Conservation (phyloP, 331 rosid genomes). For the Rosa hybrid region DNA sequence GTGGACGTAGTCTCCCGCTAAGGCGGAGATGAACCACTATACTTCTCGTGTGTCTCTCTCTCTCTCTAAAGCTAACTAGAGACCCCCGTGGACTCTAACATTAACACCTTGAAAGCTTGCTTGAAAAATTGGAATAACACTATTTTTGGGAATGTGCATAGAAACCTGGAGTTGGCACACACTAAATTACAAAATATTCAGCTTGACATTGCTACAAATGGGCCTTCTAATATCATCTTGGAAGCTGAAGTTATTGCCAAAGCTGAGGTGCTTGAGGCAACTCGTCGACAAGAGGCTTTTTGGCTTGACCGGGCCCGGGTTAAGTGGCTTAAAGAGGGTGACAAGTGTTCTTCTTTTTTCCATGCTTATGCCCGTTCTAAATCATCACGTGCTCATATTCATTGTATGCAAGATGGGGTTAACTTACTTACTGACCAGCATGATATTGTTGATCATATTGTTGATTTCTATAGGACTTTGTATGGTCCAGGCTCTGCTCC, state of each 20-base stretch:
- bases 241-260: background rate
- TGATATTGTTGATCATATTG: background rate
- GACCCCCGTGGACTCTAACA: too few relatives aligned
- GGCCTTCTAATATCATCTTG: background rate
- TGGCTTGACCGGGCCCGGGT: background rate
- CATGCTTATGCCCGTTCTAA: background rate
- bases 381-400: background rate
- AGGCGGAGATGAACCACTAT: too few relatives aligned
- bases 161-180: background rate
- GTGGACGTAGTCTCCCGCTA: too few relatives aligned
- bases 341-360: background rate
- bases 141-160: background rate
- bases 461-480: too few relatives aligned
- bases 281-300: background rate
- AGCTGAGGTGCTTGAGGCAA: background rate
- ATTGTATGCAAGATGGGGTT: background rate
- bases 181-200: background rate
- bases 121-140: background rate
- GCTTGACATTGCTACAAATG: background rate
- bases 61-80: too few relatives aligned
- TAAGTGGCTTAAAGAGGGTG: background rate
- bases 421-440: background rate
- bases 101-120: background rate
- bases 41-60: too few relatives aligned
- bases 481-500: background rate